Percentiles rank a stretch among this genome's conserved stretches.
Conservation (phyloP, 129 eudicot genomes). For the Chrysanthemum seticuspe region DNA sequence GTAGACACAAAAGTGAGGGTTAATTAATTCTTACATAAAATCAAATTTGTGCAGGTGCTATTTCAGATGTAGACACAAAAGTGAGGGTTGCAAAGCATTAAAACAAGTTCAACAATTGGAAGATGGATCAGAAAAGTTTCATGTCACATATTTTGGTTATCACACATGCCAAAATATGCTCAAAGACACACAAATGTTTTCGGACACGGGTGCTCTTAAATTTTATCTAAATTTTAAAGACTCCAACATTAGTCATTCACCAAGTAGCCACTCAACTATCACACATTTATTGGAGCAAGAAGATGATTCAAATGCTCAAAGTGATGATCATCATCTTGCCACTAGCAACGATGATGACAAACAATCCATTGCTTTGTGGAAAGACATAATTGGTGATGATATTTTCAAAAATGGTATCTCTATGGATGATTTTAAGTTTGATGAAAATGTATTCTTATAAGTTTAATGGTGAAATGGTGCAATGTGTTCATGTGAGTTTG, state of each 20-base stretch:
- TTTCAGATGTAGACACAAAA: slow-evolving; percentile 63
- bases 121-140: slow-evolving; percentile 39
- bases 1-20: too few species aligned
- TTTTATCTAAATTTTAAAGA: slow-evolving; percentile 19
- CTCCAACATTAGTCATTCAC: slow-evolving; percentile 4
- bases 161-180: slow-evolving; percentile 46
- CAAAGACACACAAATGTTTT: slow-evolving; percentile 18
- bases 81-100: slow-evolving; percentile 50
- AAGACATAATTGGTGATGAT: slow-evolving; percentile 15
- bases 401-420: neutral
- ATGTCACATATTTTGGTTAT: slow-evolving; percentile 48
- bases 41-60: slow-evolving; percentile 44
- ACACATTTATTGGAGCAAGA: slow-evolving; percentile 21
- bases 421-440: slow-evolving; percentile 14
- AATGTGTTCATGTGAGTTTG: neutral
- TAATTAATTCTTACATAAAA: neutral
- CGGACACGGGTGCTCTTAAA: slow-evolving; percentile 6
- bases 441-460: slow-evolving; percentile 7
- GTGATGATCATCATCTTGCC: slow-evolving; percentile 3
- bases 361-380: slow-evolving; percentile 17
- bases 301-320: slow-evolving; percentile 27
- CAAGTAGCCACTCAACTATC: slow-evolving; percentile 30
- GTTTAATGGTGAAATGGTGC: neutral
- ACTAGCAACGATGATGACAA: neutral
- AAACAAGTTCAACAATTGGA: slow-evolving; percentile 59